Conservation (phyloP, 352 stramenopile genomes). For the Pythium rhizo-oryzae region DNA sequence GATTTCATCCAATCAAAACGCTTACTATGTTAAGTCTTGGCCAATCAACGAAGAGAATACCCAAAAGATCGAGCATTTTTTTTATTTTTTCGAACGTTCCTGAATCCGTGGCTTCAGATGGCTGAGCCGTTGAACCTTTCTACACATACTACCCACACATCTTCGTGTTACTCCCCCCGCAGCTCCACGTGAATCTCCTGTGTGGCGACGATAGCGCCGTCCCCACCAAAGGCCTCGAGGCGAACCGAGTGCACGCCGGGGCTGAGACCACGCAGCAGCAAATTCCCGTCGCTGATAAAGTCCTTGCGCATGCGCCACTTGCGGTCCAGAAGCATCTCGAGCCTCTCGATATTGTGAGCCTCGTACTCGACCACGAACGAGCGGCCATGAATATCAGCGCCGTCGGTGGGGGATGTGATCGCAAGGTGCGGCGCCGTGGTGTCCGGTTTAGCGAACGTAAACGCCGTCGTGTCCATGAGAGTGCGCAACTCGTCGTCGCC, state of each 20-base stretch:
- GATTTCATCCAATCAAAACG: background rate
- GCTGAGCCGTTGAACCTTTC: background rate
- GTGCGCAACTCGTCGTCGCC: constrained; percentile 37
- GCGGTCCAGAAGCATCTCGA: constrained; percentile 40
- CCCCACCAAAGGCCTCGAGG: constrained; percentile 28
- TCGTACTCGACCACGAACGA: constrained; percentile 44
- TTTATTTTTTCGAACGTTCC: background rate
- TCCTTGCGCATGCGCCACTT: constrained; percentile 33
- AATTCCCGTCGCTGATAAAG: constrained; percentile 39
- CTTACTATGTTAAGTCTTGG: background rate
- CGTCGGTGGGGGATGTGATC: constrained; percentile 35
- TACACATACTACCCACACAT: background rate
- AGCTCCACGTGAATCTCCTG: background rate
- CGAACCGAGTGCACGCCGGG: constrained; percentile 35
- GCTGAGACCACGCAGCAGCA: constrained; percentile 48
- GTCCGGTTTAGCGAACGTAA: constrained; percentile 20
- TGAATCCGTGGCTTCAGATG: background rate
- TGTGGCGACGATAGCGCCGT: background rate
- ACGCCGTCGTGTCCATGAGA: constrained; percentile 27
- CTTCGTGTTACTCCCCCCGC: background rate
- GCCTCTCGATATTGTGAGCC: constrained; percentile 34
- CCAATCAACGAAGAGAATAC: background rate
- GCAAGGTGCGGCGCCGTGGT: constrained; percentile 23
- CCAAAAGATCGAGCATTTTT: background rate
- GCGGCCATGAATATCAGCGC: constrained; percentile 22